Evolutionary conservation across 202 grass and related monocot species (phyloP).

Genomic region (Elaeis oleifera): DNA sequence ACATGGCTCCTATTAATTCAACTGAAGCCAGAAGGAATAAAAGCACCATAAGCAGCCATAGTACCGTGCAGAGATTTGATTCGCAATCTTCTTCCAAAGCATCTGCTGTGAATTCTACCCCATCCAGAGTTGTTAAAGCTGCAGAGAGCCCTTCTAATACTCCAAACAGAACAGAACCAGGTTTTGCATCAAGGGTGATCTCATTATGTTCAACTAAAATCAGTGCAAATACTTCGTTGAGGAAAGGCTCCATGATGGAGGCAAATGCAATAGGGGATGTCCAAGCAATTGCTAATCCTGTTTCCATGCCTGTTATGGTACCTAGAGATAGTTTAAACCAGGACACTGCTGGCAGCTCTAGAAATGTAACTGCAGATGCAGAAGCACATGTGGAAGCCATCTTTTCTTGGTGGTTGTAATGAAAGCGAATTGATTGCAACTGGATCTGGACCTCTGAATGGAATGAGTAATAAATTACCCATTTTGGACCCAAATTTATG

Average conservation of each 20-base stretch:
- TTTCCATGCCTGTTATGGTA: slow-evolving; percentile 52
- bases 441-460: slow-evolving; percentile 14
- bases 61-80: slow-evolving; percentile 36
- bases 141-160: slow-evolving; percentile 34
- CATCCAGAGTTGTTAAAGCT: slow-evolving; percentile 33
- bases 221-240: slow-evolving; percentile 39
- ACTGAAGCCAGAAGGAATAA: slow-evolving; percentile 45
- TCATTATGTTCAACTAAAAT: slow-evolving; percentile 26
- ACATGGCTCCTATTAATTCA: slow-evolving; percentile 31
- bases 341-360: slow-evolving; percentile 26
- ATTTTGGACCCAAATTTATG: slow-evolving; percentile 41
- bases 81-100: slow-evolving; percentile 38
- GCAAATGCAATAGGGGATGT: slow-evolving; percentile 49
- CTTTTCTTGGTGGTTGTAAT: slow-evolving; percentile 28
- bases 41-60: slow-evolving; percentile 8
- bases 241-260: slow-evolving; percentile 32
- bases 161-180: slow-evolving; percentile 29
- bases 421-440: slow-evolving; percentile 29
- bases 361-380: slow-evolving; percentile 23
- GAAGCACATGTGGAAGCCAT: slow-evolving; percentile 33
- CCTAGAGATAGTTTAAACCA: slow-evolving; percentile 69
- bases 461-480: slow-evolving; percentile 32
- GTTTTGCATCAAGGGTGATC: slow-evolving; percentile 23
- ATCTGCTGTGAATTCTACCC: slow-evolving; percentile 37
- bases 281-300: slow-evolving; percentile 36